Conservation (phyloP, 2,329 filamentous ascomycete genomes). For the Cladosporium sp. region DNA sequence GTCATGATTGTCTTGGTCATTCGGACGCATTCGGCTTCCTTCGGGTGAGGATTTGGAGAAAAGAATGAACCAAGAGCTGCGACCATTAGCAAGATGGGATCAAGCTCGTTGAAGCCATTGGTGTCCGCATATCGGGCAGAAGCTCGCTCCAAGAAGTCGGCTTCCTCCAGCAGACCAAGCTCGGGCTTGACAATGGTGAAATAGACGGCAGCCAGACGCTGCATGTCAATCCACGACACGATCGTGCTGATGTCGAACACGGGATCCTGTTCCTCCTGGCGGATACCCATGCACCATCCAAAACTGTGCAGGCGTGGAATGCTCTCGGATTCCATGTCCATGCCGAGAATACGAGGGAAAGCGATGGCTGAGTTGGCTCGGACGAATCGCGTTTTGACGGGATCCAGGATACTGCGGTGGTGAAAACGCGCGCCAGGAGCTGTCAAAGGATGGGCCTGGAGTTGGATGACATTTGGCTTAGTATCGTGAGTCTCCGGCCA, state of each 20-base stretch:
- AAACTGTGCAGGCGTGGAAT: conserved; percentile 53
- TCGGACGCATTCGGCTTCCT: conserved; percentile 45
- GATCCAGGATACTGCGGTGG: conserved; percentile 32
- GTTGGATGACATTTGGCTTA: conserved; percentile 21
- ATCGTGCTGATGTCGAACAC: conserved; percentile 24
- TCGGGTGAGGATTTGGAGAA: conserved; percentile 38
- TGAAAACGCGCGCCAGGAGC: conserved; percentile 32
- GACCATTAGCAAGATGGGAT: conserved; percentile 51
- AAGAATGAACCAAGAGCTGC: conserved; percentile 53
- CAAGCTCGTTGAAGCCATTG: conserved; percentile 33
- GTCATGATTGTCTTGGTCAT: conserved; percentile 41
- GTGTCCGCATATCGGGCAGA: conserved; percentile 24
- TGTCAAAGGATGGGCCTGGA: conserved; percentile 31
- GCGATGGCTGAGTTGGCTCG: conserved; percentile 44
- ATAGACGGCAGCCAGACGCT: conserved; percentile 37
- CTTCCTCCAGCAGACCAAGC: conserved; percentile 46
- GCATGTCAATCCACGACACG: conserved; percentile 28
- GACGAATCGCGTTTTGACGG: conserved; percentile 32
- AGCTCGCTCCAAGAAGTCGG: conserved; percentile 28
- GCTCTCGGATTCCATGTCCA: conserved; percentile 50
- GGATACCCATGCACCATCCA: conserved; percentile 46
- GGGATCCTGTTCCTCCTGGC: conserved; percentile 24
- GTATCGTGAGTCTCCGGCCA: conserved; percentile 22
- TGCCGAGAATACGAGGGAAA: conserved; percentile 50
- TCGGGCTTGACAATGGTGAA: conserved; percentile 50